These are phyloP conservation scores for Handroanthus guayacan DNA, from an alignment of 257 asterid genomes.

Conservation along the genomic window DNA sequence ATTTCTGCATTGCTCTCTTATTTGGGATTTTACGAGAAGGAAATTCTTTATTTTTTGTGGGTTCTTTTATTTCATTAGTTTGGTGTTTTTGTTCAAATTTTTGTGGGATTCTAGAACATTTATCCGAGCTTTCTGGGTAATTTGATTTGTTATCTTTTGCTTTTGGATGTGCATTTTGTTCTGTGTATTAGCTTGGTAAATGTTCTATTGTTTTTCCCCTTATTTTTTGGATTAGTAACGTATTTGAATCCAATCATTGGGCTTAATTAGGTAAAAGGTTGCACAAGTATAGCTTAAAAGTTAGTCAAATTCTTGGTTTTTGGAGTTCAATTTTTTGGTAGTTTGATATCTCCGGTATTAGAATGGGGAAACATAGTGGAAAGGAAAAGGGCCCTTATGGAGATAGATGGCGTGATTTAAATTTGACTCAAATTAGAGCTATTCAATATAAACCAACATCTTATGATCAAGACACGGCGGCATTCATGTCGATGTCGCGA, in stretches of 20 bases:
- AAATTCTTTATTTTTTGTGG: not conserved
- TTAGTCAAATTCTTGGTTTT: conserved; percentile 18
- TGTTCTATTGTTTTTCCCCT: conserved; percentile 11
- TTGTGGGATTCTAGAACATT: conserved; percentile 33
- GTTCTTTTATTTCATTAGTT: not conserved
- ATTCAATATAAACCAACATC: conserved; percentile 49
- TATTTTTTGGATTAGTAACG: conserved; percentile 28
- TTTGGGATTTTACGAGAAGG: conserved; percentile 41
- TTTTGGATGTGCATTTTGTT: conserved; percentile 6
- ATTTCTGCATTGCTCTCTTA: conserved; percentile 17
- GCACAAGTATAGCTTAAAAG: conserved; percentile 16
- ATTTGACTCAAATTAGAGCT: conserved; percentile 49
- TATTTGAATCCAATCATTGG: conserved; percentile 25
- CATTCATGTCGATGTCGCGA: conserved; percentile 72
- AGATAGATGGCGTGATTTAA: conserved; percentile 55
- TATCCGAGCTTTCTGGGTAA: conserved; percentile 17
- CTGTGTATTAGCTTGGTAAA: conserved; percentile 21
- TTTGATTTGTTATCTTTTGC: not conserved
- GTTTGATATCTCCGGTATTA: conserved; percentile 38
- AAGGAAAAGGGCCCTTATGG: conserved; percentile 43
- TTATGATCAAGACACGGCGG: conserved; percentile 66
- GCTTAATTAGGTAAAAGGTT: conserved; percentile 22
- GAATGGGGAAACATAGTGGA: conserved; percentile 64
- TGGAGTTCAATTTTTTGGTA: conserved; percentile 31
- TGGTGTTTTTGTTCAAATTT: conserved; percentile 10